A percentile compares a stretch with the other conserved stretches of the same genome.
Evolutionary conservation across 2,329 filamentous ascomycete species (phyloP).

Genomic region (Hortaea sp.): DNA sequence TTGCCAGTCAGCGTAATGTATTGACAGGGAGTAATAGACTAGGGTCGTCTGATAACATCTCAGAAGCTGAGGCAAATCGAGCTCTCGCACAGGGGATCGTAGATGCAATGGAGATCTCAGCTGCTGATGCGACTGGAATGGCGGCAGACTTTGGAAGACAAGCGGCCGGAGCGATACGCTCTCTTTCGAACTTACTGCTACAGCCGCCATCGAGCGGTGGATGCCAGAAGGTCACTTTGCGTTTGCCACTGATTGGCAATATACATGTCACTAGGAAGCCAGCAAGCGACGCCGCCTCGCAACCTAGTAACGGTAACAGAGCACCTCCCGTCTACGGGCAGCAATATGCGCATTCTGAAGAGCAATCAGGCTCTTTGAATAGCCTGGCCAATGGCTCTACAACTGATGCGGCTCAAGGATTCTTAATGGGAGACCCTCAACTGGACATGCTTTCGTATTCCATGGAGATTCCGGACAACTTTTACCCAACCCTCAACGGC

Average conservation of each 20-base stretch:
- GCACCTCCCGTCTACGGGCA: not conserved
- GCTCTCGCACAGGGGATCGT: not conserved
- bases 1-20: not conserved
- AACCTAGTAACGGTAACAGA: not conserved
- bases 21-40: not conserved
- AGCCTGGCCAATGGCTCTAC: not conserved
- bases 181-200: not conserved
- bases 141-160: not conserved
- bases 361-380: not conserved
- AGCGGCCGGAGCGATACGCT: conserved; percentile 1
- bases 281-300: not conserved
- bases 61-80: not conserved
- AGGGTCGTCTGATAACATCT: not conserved
- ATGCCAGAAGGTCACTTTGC: not conserved
- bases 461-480: not conserved
- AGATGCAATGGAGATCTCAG: not conserved
- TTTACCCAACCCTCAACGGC: not conserved
- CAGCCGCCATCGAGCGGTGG: not conserved
- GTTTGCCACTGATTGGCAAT: not conserved
- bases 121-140: not conserved
- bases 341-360: not conserved
- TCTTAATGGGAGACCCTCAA: not conserved
- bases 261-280: not conserved
- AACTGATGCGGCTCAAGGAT: not conserved
- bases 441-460: not conserved